phyloP scores from a whole-genome alignment of 2,329 filamentous ascomycete species.

The Nemania abortiva region DNA sequence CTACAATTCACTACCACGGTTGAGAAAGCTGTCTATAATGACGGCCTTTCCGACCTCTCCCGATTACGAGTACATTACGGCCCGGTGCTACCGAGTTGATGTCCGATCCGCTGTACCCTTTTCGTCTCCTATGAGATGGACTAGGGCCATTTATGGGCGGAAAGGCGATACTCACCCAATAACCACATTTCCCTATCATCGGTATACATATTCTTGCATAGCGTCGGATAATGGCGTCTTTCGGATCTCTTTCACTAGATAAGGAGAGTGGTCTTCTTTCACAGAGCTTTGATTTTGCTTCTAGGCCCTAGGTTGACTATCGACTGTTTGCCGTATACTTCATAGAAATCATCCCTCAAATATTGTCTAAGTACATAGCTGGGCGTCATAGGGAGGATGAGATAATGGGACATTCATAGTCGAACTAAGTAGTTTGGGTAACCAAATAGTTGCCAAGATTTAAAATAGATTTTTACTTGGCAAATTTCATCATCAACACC shows the following conservation, averaged over 20 bases:
- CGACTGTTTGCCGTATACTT: slow-evolving; percentile 13
- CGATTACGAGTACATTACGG: not conserved
- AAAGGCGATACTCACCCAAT: not conserved
- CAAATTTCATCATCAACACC: not conserved
- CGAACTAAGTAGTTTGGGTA: not conserved
- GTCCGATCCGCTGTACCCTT: not conserved
- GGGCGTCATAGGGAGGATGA: not conserved
- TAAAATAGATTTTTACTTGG: not conserved
- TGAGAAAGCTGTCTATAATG: not conserved
- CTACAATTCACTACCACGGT: not conserved
- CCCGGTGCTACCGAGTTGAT: not conserved
- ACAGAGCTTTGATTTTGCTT: slow-evolving; percentile 27
- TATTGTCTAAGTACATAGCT: not conserved
- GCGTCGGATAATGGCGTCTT: slow-evolving; percentile 50
- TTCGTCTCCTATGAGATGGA: not conserved
- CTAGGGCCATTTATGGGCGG: not conserved
- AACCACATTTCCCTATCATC: slow-evolving; percentile 16
- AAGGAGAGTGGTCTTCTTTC: slow-evolving; percentile 29
- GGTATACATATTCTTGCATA: slow-evolving; percentile 50
- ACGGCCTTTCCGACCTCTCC: not conserved
- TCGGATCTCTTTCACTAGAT: slow-evolving; percentile 41
- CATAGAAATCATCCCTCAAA: slow-evolving; percentile 1
- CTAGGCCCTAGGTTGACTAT: slow-evolving; percentile 18
- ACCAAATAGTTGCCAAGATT: not conserved
- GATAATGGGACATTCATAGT: not conserved